phyloP scores from a whole-genome alignment of 257 asterid genomes.

The Capsicum baccatum region DNA sequence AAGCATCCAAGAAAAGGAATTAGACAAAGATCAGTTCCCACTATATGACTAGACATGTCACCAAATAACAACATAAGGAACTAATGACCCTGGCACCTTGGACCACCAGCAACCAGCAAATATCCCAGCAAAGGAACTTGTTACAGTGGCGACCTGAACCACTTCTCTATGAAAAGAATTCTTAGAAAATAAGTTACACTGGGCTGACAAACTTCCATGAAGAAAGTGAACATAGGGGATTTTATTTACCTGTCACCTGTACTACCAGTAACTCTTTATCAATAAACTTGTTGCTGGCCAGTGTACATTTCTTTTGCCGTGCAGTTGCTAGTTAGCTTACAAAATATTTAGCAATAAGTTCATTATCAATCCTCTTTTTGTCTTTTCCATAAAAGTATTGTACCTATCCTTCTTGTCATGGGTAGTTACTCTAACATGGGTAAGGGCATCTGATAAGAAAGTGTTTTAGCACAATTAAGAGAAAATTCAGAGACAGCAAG shows the following conservation, averaged over 20 bases:
- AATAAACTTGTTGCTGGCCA: neutral
- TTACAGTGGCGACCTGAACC: neutral
- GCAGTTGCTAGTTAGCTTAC: neutral
- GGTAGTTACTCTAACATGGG: neutral
- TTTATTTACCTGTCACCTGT: neutral
- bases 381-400: neutral
- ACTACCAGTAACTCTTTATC: neutral
- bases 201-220: neutral
- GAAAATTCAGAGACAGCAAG: conserved; percentile 5
- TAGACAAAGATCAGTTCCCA: neutral
- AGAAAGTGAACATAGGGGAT: neutral
- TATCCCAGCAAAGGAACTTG: conserved; percentile 2
- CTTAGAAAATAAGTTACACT: neutral
- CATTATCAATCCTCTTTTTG: neutral
- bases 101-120: conserved; percentile 1
- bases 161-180: neutral
- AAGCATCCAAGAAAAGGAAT: conserved; percentile 18
- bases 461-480: neutral
- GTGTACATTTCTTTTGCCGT: neutral
- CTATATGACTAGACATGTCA: neutral
- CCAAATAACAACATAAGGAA: neutral
- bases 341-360: conserved; percentile 8
- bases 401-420: conserved; percentile 10
- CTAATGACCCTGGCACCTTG: conserved; percentile 25
- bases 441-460: neutral